A percentile compares a stretch with the other conserved stretches of the same genome.
Evolutionary conservation across 768 basidiomycete species (phyloP).

Genomic region (Pisolithus tinctorius): DNA sequence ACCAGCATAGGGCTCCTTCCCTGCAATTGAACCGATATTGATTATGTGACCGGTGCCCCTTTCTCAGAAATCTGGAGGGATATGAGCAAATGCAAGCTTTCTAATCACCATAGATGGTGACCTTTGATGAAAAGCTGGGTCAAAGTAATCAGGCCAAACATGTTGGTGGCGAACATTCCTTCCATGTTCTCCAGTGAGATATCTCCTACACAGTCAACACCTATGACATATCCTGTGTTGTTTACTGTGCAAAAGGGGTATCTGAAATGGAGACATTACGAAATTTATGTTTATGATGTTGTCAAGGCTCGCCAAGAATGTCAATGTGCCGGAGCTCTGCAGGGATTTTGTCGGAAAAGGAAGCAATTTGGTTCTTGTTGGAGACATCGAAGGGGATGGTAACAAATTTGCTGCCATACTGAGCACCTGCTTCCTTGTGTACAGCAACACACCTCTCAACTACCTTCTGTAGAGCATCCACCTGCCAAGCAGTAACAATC

Average conservation of each 20-base stretch:
- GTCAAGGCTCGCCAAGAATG: conserved; percentile 57
- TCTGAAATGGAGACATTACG: neutral
- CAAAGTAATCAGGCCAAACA: conserved; percentile 77
- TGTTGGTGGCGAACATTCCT: conserved; percentile 75
- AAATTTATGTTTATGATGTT: neutral
- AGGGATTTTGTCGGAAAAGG: conserved; percentile 67
- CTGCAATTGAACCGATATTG: conserved; percentile 92
- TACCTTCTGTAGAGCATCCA: conserved; percentile 66
- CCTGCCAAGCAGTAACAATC: conserved; percentile 75
- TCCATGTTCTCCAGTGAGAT: conserved; percentile 74
- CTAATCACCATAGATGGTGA: conserved; percentile 7
- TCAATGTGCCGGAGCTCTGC: conserved; percentile 67
- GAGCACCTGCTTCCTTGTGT: conserved; percentile 64
- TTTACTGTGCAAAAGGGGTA: conserved; percentile 36
- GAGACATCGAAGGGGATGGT: conserved; percentile 72
- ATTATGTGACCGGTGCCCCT: conserved; percentile 83
- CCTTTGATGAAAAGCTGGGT: conserved; percentile 71
- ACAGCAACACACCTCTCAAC: conserved; percentile 59
- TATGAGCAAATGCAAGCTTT: conserved; percentile 6
- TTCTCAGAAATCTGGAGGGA: conserved; percentile 60
- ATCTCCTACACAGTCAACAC: conserved; percentile 80
- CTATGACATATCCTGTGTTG: conserved; percentile 88
- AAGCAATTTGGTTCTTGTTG: conserved; percentile 64
- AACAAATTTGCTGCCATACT: conserved; percentile 73
- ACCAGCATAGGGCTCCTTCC: conserved; percentile 80